Evolutionary conservation across 2,329 filamentous ascomycete genomes (phyloP).

Genomic region (Lachnellula subtilissima): DNA sequence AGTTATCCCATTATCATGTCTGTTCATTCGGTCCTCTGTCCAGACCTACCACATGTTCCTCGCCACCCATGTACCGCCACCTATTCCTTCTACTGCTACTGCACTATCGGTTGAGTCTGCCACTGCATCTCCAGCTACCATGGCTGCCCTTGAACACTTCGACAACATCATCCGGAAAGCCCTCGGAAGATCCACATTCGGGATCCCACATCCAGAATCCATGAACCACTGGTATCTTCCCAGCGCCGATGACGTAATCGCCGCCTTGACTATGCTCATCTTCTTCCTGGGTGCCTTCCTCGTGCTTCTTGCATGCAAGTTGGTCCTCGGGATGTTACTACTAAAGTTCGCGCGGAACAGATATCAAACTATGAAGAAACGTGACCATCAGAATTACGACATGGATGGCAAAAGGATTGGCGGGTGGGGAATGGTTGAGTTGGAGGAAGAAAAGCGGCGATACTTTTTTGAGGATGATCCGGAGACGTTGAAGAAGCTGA

Average conservation of each 20-base stretch:
- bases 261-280: slow-evolving; percentile 73
- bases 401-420: slow-evolving; percentile 72
- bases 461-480: slow-evolving; percentile 85
- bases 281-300: slow-evolving; percentile 84
- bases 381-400: slow-evolving; percentile 54
- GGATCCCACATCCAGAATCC: slow-evolving; percentile 31
- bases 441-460: slow-evolving; percentile 78
- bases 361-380: slow-evolving; percentile 74
- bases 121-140: slow-evolving; percentile 65
- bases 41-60: slow-evolving; percentile 99
- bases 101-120: slow-evolving; percentile 59
- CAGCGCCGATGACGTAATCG: slow-evolving; percentile 65
- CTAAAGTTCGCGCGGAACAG: slow-evolving; percentile 73
- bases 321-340: slow-evolving; percentile 83
- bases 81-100: slow-evolving; percentile 62
- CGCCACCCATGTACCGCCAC: slow-evolving; percentile 75
- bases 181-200: slow-evolving; percentile 69
- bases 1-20: slow-evolving; percentile 84
- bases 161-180: slow-evolving; percentile 74
- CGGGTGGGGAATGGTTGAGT: slow-evolving; percentile 79
- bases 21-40: slow-evolving; percentile 90
- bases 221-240: slow-evolving; percentile 31
- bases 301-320: slow-evolving; percentile 75
- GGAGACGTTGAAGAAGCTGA: slow-evolving; percentile 59
- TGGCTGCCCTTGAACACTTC: slow-evolving; percentile 72